A percentile compares a stretch with the other conserved stretches of the same genome.
Evolutionary conservation across 495 filamentous ascomycete genomes (phyloP).

Genomic region (Neurospora sp.): DNA sequence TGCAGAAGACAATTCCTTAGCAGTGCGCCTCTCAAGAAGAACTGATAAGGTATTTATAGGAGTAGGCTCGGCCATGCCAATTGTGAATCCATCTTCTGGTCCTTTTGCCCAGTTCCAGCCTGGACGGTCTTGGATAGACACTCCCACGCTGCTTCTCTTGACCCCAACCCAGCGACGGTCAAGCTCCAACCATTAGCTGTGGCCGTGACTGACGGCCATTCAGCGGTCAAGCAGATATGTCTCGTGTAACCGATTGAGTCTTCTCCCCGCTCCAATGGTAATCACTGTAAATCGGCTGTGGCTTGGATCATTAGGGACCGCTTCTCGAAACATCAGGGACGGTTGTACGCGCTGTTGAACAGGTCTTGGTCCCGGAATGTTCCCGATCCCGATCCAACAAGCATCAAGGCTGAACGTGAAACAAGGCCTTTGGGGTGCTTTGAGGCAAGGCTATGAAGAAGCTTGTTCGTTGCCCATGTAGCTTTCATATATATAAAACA

Average conservation of each 20-base stretch:
- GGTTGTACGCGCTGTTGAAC: background rate
- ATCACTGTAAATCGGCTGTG: background rate
- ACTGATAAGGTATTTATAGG: background rate
- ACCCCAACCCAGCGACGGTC: background rate
- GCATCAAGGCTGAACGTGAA: background rate
- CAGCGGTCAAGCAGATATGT: background rate
- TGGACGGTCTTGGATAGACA: background rate
- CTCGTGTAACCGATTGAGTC: background rate
- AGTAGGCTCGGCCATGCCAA: background rate
- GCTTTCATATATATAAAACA: background rate
- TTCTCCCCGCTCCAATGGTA: background rate
- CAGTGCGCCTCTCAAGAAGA: background rate
- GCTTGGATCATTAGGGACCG: background rate
- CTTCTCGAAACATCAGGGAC: background rate
- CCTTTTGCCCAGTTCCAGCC: background rate
- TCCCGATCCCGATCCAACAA: background rate
- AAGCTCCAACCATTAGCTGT: background rate
- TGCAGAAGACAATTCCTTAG: background rate
- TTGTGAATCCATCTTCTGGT: background rate
- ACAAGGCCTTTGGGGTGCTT: background rate
- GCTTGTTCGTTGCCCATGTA: background rate
- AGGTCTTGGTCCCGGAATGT: background rate
- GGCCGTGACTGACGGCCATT: background rate
- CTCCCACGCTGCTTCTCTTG: background rate
- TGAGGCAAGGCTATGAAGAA: background rate